Evolutionary conservation across 169 alveolate species (phyloP), one percentile per base, ranked within the genome.

Genomic region (Theileria annulata): DNA sequence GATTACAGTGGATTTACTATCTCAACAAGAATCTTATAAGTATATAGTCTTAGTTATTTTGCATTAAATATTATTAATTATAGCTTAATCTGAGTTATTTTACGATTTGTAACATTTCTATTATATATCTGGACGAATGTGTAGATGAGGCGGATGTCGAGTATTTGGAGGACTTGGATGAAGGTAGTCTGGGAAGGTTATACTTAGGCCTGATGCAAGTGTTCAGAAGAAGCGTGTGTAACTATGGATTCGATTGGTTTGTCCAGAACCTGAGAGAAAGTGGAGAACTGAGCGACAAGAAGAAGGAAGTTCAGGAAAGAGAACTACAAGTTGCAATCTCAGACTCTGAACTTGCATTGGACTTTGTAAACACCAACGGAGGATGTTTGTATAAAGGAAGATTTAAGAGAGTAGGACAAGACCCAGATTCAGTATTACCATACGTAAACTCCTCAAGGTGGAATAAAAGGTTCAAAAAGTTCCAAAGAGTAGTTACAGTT

Each of bases 351-450:
- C 35, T 71, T 2, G 77, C 75, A 25, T 17, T n/a, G n/a, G 51
- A 80, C 66, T 80, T 80, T 64, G 17, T 80, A 12, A 37, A 49
- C 13, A 80, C 81, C 1, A 70, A 80, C 71, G 88, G 88, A 49
- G 88, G 88, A 1, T 80, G 88, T 37, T 30, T 80, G 49, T 80
- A 80, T 58, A 77, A 76, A 25, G 88, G 88, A 10, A 49, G 88
- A 10, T 80, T 48, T 56, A 37, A 72, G 51, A 30, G 69, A 30
- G 28, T 66, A 3, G 33, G 71, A 1, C 81, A 49, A 42, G 88
- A 80, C 23, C 60, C 88, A 15, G 81, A 72, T 1, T 28, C 28
- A 0, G 64, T 8, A 37, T 25, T 80, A 12, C 88, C 88, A 8
- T 80, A 80, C 62, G 66, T 80, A 15, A 80, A 80, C 67, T 15